Evolutionary conservation across 192 early-diverging fungal species (phyloP), one percentile per base, ranked within the genome.

Genomic region (Backusella liffmaniae): DNA sequence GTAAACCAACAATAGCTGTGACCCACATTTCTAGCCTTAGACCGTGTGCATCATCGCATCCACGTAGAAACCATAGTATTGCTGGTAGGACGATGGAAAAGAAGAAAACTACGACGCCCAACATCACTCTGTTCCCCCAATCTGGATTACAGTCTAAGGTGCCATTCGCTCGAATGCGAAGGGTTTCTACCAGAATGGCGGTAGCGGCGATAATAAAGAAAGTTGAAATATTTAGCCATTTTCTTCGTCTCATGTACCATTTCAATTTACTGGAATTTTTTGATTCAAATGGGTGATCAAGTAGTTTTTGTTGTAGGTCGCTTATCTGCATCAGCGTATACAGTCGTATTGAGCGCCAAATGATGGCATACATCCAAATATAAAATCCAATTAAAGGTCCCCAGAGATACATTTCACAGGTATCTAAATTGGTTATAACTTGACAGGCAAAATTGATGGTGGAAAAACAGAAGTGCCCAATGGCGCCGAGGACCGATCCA

Each of bases 11-110:
- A 0, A 79, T 68, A 3, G 84, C 82, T 66, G 81, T 81, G 30
- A 85, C 78, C 46, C 86, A 80, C 65, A 91, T 81, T 66, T 91
- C 90, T 42, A 82, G 84, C 16, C 86, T 74, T 41, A 91, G 85
- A 49, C 88, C 88, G 30, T 86, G 88, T 9, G 87, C 87, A 70
- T 91, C 90, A 12, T 86, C 76, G 71, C 75, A 53, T 0, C 76
- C 65, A 66, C 81, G 82, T n/a, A 88, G 75, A 10, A 82, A 82
- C 73, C 80, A 84, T 21, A 87, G 76, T 51, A 89, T 74, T 7
- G 82, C 39, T 0, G 90, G 90, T n/a, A 82, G 78, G 15, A 86
- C 62, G 1, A 86, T 13, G 39, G 84, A 82, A 18, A 86, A 78
- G 74, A 85, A 89, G 23, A 77, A 26, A 39, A 29, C 44, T 3